Conservation (phyloP, 805 yeast genomes). For the Kluyveromyces dobzhanskii region DNA sequence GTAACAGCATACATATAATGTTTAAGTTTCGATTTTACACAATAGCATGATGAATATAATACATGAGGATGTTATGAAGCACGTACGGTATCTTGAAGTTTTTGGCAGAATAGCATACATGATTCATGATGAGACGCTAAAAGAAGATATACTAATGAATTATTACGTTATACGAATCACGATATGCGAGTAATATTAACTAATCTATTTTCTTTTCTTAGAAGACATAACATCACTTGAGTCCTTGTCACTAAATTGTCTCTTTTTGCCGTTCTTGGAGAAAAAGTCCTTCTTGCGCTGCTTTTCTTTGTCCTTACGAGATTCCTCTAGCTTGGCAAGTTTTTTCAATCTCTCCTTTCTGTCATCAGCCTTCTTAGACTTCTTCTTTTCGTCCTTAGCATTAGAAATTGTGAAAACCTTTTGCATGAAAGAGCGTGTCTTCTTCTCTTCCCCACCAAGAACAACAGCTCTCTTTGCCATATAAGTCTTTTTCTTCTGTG, state of each 20-base stretch:
- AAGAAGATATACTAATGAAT: too few species aligned
- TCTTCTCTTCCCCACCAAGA: conserved; percentile 85
- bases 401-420: conserved; percentile 77
- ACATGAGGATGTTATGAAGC: too few species aligned
- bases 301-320: conserved; percentile 63
- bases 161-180: too few species aligned
- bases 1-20: too few species aligned
- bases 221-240: conserved; percentile 19
- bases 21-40: too few species aligned
- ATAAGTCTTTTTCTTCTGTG: conserved; percentile 76
- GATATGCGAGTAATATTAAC: background rate
- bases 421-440: conserved; percentile 81
- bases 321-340: conserved; percentile 65
- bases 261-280: conserved; percentile 59
- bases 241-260: conserved; percentile 32
- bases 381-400: conserved; percentile 75
- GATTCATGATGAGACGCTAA: too few species aligned
- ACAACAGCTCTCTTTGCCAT: conserved; percentile 90
- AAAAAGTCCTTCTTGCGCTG: conserved; percentile 86
- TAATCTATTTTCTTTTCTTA: conserved; percentile 17
- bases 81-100: too few species aligned
- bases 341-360: conserved; percentile 68
- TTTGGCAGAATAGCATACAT: too few species aligned
- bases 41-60: too few species aligned
- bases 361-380: conserved; percentile 64